phyloP scores from a whole-genome alignment of 2,329 filamentous ascomycete species.

The Diaporthe ampelina region DNA sequence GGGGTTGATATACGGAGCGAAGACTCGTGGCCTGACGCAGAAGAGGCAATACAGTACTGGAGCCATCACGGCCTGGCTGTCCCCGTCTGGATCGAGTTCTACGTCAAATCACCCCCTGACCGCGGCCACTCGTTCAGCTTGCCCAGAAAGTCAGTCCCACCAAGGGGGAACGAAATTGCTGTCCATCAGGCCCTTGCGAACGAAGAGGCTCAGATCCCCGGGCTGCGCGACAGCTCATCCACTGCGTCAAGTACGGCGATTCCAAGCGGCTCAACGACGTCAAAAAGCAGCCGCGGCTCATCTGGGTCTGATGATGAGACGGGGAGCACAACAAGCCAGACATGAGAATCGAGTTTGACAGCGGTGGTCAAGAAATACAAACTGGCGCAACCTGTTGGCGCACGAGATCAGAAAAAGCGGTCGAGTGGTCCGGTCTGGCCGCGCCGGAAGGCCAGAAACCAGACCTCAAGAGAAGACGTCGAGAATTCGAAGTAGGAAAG shows the following conservation, averaged over 20 bases:
- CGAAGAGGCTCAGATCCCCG: slow-evolving; percentile 11
- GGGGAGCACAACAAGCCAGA: not conserved
- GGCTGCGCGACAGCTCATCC: not conserved
- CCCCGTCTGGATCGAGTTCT: slow-evolving; percentile 21
- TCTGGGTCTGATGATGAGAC: slow-evolving; percentile 11
- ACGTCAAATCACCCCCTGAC: slow-evolving; percentile 7
- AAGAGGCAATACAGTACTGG: slow-evolving; percentile 16
- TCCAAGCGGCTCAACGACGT: slow-evolving; percentile 20
- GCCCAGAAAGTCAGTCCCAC: not conserved
- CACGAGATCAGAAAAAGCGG: not conserved
- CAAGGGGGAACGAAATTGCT: slow-evolving; percentile 16
- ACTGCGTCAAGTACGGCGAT: slow-evolving; percentile 1
- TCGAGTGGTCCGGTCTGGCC: too few species aligned
- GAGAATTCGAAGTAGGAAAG: not conserved
- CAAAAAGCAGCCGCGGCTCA: not conserved
- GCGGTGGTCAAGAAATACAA: not conserved
- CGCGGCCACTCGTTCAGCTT: not conserved
- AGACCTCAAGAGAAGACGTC: not conserved
- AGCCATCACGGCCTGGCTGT: slow-evolving; percentile 9
- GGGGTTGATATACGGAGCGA: slow-evolving; percentile 13
- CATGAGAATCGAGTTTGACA: not conserved
- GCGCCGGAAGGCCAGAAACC: not conserved
- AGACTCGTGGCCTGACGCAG: slow-evolving; percentile 20
- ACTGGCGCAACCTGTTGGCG: not conserved
- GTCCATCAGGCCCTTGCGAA: slow-evolving; percentile 23